These are phyloP conservation scores for Xylaria bambusicola DNA, from an alignment of 495 filamentous ascomycete species.

Conservation along the genomic window DNA sequence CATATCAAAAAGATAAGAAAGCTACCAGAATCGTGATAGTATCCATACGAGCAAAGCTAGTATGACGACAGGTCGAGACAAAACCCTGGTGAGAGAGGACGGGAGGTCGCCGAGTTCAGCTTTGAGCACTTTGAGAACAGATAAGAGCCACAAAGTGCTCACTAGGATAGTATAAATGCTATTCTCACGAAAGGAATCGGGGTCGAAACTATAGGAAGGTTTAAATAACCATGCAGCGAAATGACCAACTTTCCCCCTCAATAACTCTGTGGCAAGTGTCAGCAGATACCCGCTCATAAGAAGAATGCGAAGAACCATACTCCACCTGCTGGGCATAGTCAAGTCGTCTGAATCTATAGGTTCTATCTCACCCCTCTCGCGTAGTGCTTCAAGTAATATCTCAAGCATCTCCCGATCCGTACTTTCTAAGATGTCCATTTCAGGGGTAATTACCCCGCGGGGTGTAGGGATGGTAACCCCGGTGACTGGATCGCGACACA, in stretches of 20 bases:
- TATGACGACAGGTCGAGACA: constrained; percentile 3
- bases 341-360: background rate
- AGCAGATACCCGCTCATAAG: background rate
- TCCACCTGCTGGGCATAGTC: background rate
- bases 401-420: constrained; percentile 11
- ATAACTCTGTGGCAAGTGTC: background rate
- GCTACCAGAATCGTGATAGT: background rate
- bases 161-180: background rate
- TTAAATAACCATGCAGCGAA: background rate
- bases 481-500: background rate
- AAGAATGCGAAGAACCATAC: background rate
- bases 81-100: background rate
- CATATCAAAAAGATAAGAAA: background rate
- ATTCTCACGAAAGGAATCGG: constrained; percentile 1
- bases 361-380: background rate
- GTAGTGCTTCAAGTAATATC: constrained; percentile 5
- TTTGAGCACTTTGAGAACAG: background rate
- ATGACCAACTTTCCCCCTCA: background rate
- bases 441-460: background rate
- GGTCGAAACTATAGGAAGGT: background rate
- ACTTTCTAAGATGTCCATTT: background rate
- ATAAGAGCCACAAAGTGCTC: background rate
- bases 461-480: background rate
- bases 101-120: background rate
- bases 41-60: background rate